Evolutionary conservation across 2,329 filamentous ascomycete genomes (phyloP), one percentile per base, ranked within the genome.

Genomic region (Xylaria multiplex): DNA sequence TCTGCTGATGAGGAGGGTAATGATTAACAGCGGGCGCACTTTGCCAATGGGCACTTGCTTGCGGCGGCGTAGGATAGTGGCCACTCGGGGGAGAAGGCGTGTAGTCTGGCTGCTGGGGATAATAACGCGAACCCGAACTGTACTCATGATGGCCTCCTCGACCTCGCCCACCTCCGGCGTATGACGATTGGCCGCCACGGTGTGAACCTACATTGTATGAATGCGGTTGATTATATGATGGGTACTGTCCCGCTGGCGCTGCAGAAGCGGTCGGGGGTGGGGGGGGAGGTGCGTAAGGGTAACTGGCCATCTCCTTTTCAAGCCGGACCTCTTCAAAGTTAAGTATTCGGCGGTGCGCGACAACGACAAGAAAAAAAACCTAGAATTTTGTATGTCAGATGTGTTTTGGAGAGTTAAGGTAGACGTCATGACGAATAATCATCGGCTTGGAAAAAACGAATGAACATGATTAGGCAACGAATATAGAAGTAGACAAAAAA

Each of bases 151-250:
- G 74, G 8, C 73, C 69, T 64, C 73, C 69, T 64, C 75, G 72
- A 30, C 68, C 70, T 68, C 74, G 65, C 11, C 69, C 68, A 16
- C 71, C 69, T 59, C 70, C 66, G 14, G 63, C 65, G 46, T 68
- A 68, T n/a, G 65, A 69, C 49, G 65, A 58, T 46, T 72, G 71
- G 40, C 73, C 71, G 54, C 73, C 74, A 37, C 75, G 73, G 58
- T 72, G 71, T 42, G 73, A 69, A 16, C 72, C 74, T 46, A 81
- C 80, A 49, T 79, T 77, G 71, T 86, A 85, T 40, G 81, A 75
- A 27, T 82, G 79, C n/a, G 77, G 75, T 68, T 80, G 79, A 56
- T 70, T 72, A 62, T 76, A 77, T 2, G 75, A 65, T 35, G 71
- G 68, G 65, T 77, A 77, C 22, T 69, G 65, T 50, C 59, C 72